Percentiles rank a stretch among this genome's conserved stretches.
Evolutionary conservation across 2,329 filamentous ascomycete genomes (phyloP).

Genomic region (Neonectria hederae): DNA sequence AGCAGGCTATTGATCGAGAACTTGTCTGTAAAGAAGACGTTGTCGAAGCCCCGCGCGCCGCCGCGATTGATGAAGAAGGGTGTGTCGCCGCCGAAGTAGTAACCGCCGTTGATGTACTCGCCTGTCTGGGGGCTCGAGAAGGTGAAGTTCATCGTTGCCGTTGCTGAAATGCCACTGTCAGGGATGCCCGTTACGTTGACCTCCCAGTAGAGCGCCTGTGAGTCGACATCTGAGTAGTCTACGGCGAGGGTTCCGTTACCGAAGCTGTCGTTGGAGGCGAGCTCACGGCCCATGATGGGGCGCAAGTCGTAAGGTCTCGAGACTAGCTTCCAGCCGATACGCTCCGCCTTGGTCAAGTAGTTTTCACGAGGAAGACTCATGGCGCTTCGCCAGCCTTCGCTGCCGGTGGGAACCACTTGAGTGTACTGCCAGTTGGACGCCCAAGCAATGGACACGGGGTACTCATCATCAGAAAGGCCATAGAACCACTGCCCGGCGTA

Average conservation of each 20-base stretch:
- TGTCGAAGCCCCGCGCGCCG: slow-evolving; percentile 41
- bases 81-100: slow-evolving; percentile 40
- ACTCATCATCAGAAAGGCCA: slow-evolving; percentile 32
- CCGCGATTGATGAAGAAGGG: slow-evolving; percentile 45
- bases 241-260: slow-evolving; percentile 59
- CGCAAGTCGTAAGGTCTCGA: slow-evolving; percentile 59
- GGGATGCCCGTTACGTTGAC: slow-evolving; percentile 58
- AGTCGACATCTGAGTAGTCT: slow-evolving; percentile 55
- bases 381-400: slow-evolving; percentile 46
- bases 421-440: slow-evolving; percentile 50
- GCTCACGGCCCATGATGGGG: slow-evolving; percentile 55
- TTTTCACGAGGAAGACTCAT: slow-evolving; percentile 56
- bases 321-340: slow-evolving; percentile 62
- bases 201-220: slow-evolving; percentile 63
- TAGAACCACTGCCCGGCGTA: slow-evolving; percentile 51
- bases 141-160: slow-evolving; percentile 44
- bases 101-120: slow-evolving; percentile 41
- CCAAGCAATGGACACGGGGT: slow-evolving; percentile 48
- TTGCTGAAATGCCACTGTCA: slow-evolving; percentile 20
- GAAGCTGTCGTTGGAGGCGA: slow-evolving; percentile 55
- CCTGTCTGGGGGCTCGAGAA: slow-evolving; percentile 38
- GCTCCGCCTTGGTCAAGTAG: slow-evolving; percentile 60
- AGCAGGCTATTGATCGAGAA: slow-evolving; percentile 37
- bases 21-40: slow-evolving; percentile 47
- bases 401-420: slow-evolving; percentile 42